A percentile compares a stretch with the other conserved stretches of the same genome.
Evolutionary conservation across 2,329 filamentous ascomycete species (phyloP).

Genomic region (Myotisia sp.): DNA sequence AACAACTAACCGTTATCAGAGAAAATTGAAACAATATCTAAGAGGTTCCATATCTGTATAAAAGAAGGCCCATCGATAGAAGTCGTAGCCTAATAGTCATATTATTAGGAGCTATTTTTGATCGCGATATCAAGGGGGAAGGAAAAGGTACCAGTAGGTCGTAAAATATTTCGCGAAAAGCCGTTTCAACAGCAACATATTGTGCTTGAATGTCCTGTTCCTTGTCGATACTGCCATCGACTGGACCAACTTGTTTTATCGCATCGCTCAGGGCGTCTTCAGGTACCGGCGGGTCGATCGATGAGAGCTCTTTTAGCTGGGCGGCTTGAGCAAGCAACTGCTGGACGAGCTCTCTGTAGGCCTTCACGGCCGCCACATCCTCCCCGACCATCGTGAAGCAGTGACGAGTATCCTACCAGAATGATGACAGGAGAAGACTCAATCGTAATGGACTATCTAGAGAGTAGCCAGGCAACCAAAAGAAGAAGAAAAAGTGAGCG

Average conservation of each 20-base stretch:
- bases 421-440: too few species aligned
- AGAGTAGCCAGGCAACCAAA: too few species aligned
- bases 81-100: conserved; percentile 47
- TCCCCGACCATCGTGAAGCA: conserved; percentile 20
- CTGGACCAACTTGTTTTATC: conserved; percentile 30
- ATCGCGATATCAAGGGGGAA: conserved; percentile 16
- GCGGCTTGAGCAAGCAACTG: conserved; percentile 47
- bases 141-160: conserved; percentile 52
- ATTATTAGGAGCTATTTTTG: conserved; percentile 3
- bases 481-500: too few species aligned
- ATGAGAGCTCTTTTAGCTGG: conserved; percentile 42
- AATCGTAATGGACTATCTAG: too few species aligned
- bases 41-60: conserved; percentile 76
- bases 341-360: conserved; percentile 41
- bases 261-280: conserved; percentile 44
- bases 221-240: conserved; percentile 13
- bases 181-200: conserved; percentile 65
- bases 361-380: conserved; percentile 22
- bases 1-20: conserved; percentile 59
- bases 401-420: too few species aligned
- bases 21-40: conserved; percentile 80
- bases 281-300: conserved; percentile 60
- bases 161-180: conserved; percentile 68
- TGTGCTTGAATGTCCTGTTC: conserved; percentile 39
- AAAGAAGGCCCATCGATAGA: conserved; percentile 66